Conservation (phyloP, 805 yeast species). For the Nakazawaea holstii region DNA sequence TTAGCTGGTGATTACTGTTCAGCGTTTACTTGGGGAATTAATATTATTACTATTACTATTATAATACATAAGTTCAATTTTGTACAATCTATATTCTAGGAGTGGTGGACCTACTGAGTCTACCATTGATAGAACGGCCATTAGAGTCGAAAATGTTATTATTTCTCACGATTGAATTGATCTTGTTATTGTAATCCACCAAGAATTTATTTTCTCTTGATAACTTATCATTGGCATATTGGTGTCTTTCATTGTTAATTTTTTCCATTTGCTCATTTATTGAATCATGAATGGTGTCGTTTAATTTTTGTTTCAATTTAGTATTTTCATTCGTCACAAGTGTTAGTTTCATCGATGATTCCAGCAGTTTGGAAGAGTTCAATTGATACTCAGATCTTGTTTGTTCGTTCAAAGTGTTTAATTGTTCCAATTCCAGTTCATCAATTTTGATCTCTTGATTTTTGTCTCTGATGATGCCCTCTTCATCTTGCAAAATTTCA, state of each 20-base stretch:
- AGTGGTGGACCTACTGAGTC: slow-evolving; percentile 10
- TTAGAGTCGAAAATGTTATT: slow-evolving; percentile 11
- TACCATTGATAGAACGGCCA: slow-evolving; percentile 1
- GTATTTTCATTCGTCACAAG: slow-evolving; percentile 29
- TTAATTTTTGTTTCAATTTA: slow-evolving; percentile 13
- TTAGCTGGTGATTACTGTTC: no score
- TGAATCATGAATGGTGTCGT: slow-evolving; percentile 12
- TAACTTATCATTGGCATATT: slow-evolving; percentile 8
- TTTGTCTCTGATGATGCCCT: neutral
- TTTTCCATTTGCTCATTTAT: neutral
- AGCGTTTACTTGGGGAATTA: no score
- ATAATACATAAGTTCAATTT: no score
- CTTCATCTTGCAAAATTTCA: slow-evolving; percentile 11
- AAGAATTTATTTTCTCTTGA: slow-evolving; percentile 20
- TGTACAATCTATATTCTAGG: slow-evolving; percentile 9
- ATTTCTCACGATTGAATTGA: slow-evolving; percentile 21
- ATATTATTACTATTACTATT: no score
- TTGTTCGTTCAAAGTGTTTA: slow-evolving; percentile 21
- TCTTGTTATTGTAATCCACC: slow-evolving; percentile 17
- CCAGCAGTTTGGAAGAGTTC: slow-evolving; percentile 43
- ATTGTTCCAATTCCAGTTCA: slow-evolving; percentile 13
- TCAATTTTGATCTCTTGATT: slow-evolving; percentile 13
- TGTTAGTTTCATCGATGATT: slow-evolving; percentile 21
- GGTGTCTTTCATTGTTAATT: neutral
- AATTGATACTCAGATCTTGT: slow-evolving; percentile 39